Evolutionary conservation across 306 rosid genomes (phyloP).

Genomic region (Phaseolus lunatus): DNA sequence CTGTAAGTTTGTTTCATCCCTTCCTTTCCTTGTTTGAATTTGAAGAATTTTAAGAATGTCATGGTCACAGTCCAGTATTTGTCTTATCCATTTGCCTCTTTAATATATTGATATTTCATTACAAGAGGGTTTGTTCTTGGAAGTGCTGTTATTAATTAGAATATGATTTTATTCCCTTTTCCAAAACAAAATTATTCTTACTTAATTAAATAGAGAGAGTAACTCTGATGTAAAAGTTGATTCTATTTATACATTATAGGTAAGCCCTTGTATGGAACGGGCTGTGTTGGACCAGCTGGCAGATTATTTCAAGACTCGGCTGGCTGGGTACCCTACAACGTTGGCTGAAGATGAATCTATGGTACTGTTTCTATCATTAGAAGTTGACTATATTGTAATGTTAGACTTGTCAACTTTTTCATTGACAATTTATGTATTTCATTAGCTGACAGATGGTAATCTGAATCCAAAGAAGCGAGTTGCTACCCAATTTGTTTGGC

Average conservation of each 20-base stretch:
- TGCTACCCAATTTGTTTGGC: constrained; percentile 77
- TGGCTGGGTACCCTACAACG: constrained; percentile 88
- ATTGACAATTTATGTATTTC: constrained; percentile 42
- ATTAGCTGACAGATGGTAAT: constrained; percentile 70
- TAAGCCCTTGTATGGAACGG: constrained; percentile 94
- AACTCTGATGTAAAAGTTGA: constrained; percentile 34
- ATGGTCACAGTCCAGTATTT: constrained; percentile 30
- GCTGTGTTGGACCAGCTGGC: constrained; percentile 92
- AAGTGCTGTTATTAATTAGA: constrained; percentile 2
- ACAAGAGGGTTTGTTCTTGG: constrained; percentile 31
- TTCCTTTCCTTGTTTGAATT: constrained; percentile 27
- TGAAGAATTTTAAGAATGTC: constrained; percentile 36
- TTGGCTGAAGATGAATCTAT: constrained; percentile 82
- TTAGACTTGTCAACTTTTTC: constrained; percentile 14
- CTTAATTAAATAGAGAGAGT: constrained; percentile 23
- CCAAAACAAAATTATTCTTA: neutral
- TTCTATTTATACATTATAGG: constrained; percentile 54
- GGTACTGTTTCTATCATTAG: constrained; percentile 55
- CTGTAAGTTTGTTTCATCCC: constrained; percentile 63
- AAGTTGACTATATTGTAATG: neutral
- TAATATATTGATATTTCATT: constrained; percentile 41
- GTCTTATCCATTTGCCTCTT: constrained; percentile 12
- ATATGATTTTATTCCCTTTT: constrained; percentile 13
- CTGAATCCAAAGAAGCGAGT: constrained; percentile 86
- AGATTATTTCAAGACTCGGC: constrained; percentile 76